These are phyloP conservation scores for Cystobasidium onofrii DNA, from an alignment of 768 basidiomycete species.

Conservation along the genomic window DNA sequence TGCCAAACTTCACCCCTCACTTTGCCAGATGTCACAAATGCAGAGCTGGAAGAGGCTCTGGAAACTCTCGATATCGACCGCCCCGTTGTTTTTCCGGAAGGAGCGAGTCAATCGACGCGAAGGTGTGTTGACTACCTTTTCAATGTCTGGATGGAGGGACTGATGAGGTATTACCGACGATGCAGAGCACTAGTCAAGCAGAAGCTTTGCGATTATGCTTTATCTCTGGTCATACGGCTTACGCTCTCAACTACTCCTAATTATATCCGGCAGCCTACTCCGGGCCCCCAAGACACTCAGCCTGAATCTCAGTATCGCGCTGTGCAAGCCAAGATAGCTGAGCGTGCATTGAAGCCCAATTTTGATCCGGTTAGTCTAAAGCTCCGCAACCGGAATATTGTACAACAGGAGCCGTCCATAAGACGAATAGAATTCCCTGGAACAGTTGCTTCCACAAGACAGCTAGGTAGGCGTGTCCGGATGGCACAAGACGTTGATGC, in stretches of 20 bases:
- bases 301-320: not conserved
- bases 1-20: not conserved
- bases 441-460: not conserved
- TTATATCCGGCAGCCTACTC: not conserved
- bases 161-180: not conserved
- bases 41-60: not conserved
- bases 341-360: not conserved
- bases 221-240: not conserved
- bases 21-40: not conserved
- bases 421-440: not conserved
- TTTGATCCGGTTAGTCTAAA: not conserved
- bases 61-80: not conserved
- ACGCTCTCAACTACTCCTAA: not conserved
- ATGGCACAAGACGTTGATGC: not conserved
- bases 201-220: not conserved
- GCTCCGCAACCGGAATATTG: not conserved
- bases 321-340: constrained; percentile 3
- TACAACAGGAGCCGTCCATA: not conserved
- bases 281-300: not conserved
- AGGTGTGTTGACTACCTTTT: not conserved
- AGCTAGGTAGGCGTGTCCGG: not conserved
- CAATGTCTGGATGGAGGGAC: not conserved
- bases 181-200: not conserved
- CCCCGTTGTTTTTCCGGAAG: not conserved
- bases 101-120: not conserved